Evolutionary conservation across 345 rosid genomes (phyloP).

Genomic region (Adansonia digitata): DNA sequence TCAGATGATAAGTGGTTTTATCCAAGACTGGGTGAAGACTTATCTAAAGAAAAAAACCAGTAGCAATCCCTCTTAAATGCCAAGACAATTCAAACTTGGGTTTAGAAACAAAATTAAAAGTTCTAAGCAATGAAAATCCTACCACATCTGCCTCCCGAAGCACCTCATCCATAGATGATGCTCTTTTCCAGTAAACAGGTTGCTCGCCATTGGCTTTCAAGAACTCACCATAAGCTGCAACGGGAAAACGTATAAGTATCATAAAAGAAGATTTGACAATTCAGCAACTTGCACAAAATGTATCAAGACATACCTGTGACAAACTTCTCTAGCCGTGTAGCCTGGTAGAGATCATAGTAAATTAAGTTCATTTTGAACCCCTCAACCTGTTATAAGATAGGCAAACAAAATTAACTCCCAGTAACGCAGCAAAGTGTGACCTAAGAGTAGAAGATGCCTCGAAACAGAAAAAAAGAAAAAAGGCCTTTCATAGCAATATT

Average conservation of each 20-base stretch:
- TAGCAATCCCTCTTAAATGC: background rate
- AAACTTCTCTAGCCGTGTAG: constrained; percentile 93
- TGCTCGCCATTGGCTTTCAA: constrained; percentile 78
- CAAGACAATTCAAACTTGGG: constrained; percentile 1
- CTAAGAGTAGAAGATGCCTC: background rate
- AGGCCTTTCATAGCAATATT: background rate
- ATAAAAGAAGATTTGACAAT: background rate
- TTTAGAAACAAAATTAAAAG: background rate
- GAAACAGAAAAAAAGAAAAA: no score
- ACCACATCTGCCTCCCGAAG: constrained; percentile 88
- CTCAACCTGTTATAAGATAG: constrained; percentile 49
- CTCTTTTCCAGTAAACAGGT: constrained; percentile 92
- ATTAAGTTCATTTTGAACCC: constrained; percentile 98
- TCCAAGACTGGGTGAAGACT: constrained; percentile 95
- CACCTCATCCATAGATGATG: constrained; percentile 83
- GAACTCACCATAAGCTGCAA: constrained; percentile 74
- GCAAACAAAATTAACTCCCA: constrained; percentile 2
- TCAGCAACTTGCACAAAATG: background rate
- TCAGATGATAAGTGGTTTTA: constrained; percentile 90
- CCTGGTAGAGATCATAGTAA: constrained; percentile 84
- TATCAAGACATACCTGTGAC: constrained; percentile 53
- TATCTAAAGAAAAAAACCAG: constrained; percentile 46
- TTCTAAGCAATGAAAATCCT: constrained; percentile 15
- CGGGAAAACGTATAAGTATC: constrained; percentile 2
- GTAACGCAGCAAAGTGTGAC: background rate